Evolutionary conservation across 2,329 filamentous ascomycete genomes (phyloP), one percentile per base, ranked within the genome.

Genomic region (Aspergillus ustus): DNA sequence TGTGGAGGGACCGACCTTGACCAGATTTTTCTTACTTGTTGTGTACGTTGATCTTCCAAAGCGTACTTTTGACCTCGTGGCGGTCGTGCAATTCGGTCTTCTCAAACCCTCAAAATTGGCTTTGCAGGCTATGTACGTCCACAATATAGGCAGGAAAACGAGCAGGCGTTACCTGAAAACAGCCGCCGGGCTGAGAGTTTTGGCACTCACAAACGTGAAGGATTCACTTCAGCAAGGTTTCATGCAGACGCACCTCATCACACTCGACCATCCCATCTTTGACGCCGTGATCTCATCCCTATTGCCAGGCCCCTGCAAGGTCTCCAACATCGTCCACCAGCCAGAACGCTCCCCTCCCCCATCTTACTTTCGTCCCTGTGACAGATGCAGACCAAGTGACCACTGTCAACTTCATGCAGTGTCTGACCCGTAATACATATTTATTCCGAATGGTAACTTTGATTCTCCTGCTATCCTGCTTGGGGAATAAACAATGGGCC

Each of bases 261-360:
- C 64, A 61, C 43, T 34, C 52, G 17, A 22, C 48, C 59, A 60
- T 25, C 53, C 48, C 20, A 40, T 57, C n/a, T 48, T 64, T 64
- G 62, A 57, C 62, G 64, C 64, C 52, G 64, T 64, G 64, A 62
- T 64, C 60, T 58, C 62, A 57, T 57, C 13, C 52, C 22, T 51
- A 22, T 19, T 17, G 51, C 25, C 8, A 20, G 44, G 20, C 28
- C 49, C 43, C 44, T 57, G 29, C 45, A 46, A 46, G 49, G 43
- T 29, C 31, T 44, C 45, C 52, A 37, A 59, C n/a, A n/a, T n/a
- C 50, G 46, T 37, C 46, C 46, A 49, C 54, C 43, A 62, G 20
- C 44, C 45, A 49, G 52, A 50, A 19, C 29, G 45, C 19, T 37
- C 45, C 37, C 20, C 29, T 19, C 9, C 40, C 40, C 49, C 19